Evolutionary conservation across 768 basidiomycete species (phyloP), one percentile per base, ranked within the genome.

Genomic region (Russula lepida): DNA sequence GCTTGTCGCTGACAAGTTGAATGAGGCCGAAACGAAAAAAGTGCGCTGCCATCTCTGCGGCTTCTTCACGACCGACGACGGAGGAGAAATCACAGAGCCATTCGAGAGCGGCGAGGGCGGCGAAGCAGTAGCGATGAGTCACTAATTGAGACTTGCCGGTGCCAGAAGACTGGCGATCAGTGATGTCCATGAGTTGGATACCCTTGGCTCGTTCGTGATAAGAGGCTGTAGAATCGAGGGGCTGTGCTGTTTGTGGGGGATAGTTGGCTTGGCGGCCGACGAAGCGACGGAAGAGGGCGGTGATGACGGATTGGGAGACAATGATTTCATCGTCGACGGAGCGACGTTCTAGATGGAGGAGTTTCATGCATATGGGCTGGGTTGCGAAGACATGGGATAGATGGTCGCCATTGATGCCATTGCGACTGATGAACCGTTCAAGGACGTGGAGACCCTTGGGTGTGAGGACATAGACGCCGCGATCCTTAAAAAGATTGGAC

Each of bases 401-500:
- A 72, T 94, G 87, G 74, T 97, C 92, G 46, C 92, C 88, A 66
- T 88, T 92, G 77, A 99, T 98, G 68, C 97, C 97, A 72, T 99
- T 98, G 81, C 95, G 98, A 74, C 88, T 89, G 78, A 98, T 97
- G 80, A 99, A 99, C n/a, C 97, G 87, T 71, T 99, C 97, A 65
- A 99, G 85, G 69, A 99, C 91, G 69, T 99, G 97, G 54, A 98
- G 86, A 55, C 97, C 97, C 77, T 99, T 99, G 17, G 97, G 92
- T 13, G 97, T 98, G 70, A 97, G 81, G 69, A 87, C 82, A 75
- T 94, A 99, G 60, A 98, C 88, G 62, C 95, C 95, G 56, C 97
- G 88, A 68, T 99, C 97, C 77, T 98, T 98, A 86, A 99, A 99
- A 43, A 90, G 81, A 68, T 88, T 86, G 17, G 89, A 88, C 25